A percentile compares a stretch with the other conserved stretches of the same genome.
These are phyloP conservation scores for Ophiostoma ips DNA, from an alignment of 2,329 filamentous ascomycete species.

Conservation along the genomic window DNA sequence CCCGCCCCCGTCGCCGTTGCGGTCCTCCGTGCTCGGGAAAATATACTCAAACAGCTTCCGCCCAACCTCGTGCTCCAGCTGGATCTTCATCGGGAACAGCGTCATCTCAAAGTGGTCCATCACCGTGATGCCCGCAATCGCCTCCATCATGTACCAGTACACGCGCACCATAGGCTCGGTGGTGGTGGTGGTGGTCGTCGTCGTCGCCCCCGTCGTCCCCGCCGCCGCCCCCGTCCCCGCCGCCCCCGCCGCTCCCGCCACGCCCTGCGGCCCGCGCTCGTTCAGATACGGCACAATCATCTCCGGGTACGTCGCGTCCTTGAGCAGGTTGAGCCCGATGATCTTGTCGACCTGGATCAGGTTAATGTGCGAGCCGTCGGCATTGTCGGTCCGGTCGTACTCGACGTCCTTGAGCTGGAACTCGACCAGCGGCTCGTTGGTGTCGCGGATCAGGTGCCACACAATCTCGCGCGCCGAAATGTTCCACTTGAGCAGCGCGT, in stretches of 20 bases:
- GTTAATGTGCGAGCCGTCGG: slow-evolving; percentile 92
- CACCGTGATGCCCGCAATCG: slow-evolving; percentile 92
- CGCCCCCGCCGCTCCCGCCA: no score
- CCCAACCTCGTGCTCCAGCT: slow-evolving; percentile 83
- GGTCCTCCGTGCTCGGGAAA: slow-evolving; percentile 64
- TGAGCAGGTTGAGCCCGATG: slow-evolving; percentile 76
- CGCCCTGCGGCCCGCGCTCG: slow-evolving; percentile 36
- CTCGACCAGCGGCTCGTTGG: slow-evolving; percentile 77
- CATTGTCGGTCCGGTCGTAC: slow-evolving; percentile 93
- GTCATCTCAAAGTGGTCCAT: slow-evolving; percentile 96
- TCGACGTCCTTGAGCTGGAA: slow-evolving; percentile 82
- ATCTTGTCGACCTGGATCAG: slow-evolving; percentile 78
- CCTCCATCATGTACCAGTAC: slow-evolving; percentile 96
- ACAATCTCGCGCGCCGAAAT: slow-evolving; percentile 92
- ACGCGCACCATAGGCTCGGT: slow-evolving; percentile 79
- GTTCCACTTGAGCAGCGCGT: slow-evolving; percentile 76
- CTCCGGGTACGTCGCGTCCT: slow-evolving; percentile 84
- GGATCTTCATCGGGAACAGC: slow-evolving; percentile 82
- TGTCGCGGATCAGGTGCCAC: slow-evolving; percentile 87
- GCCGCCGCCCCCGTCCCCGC: no score
- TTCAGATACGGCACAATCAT: slow-evolving; percentile 88
- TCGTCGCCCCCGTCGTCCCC: no score
- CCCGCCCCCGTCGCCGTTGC: background rate
- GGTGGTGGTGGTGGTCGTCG: no score
- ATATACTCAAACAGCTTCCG: slow-evolving; percentile 95